A percentile compares a stretch with the other conserved stretches of the same genome.
phyloP scores from a whole-genome alignment of 2,329 filamentous ascomycete species.

The Ophiocordyceps camponoti-leonardi region DNA sequence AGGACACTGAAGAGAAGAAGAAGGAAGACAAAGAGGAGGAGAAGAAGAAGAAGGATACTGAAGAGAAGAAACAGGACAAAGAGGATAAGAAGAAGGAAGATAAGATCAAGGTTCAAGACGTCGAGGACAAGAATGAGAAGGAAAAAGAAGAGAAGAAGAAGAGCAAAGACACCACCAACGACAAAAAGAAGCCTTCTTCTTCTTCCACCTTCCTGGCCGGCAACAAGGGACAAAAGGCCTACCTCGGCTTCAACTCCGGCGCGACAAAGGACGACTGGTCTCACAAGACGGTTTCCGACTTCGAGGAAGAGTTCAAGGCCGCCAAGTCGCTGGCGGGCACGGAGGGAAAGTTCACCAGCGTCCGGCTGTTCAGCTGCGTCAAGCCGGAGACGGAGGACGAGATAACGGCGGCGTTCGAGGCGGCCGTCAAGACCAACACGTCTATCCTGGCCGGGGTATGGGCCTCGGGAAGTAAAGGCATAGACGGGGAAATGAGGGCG shows the following conservation, averaged over 20 bases:
- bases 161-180: too few species aligned
- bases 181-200: neutral
- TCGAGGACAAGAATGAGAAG: too few species aligned
- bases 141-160: too few species aligned
- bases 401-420: constrained; percentile 67
- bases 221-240: constrained; percentile 23
- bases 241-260: constrained; percentile 37
- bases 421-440: constrained; percentile 42
- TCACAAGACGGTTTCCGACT: constrained; percentile 35
- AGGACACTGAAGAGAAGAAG: too few species aligned
- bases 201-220: constrained; percentile 18
- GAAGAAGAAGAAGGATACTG: too few species aligned
- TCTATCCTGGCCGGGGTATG: constrained; percentile 49
- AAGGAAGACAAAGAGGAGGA: too few species aligned
- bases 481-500: constrained; percentile 41
- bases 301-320: constrained; percentile 25
- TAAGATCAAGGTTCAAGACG: too few species aligned
- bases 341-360: constrained; percentile 37
- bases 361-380: constrained; percentile 53
- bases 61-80: too few species aligned
- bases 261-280: constrained; percentile 25
- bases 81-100: too few species aligned
- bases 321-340: constrained; percentile 17
- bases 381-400: constrained; percentile 50
- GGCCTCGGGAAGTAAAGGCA: constrained; percentile 37